phyloP scores from a whole-genome alignment of 2,329 filamentous ascomycete species.

The Aspergillus jensenii region DNA sequence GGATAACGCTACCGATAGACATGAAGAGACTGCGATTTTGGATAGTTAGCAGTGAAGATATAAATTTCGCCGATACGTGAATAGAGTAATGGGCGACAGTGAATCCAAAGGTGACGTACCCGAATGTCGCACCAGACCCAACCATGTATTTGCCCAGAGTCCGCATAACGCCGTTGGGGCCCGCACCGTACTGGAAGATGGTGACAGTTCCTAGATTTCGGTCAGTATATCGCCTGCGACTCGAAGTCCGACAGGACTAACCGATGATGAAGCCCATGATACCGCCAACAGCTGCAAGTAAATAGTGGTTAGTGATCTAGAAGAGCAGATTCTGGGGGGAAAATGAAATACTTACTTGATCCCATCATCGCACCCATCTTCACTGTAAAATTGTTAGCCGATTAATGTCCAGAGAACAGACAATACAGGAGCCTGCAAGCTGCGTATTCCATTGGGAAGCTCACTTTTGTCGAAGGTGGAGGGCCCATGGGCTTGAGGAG shows the following conservation, averaged over 20 bases:
- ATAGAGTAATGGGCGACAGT: background rate
- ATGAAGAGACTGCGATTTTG: conserved; percentile 75
- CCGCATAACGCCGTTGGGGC: conserved; percentile 88
- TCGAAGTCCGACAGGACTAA: conserved; percentile 43
- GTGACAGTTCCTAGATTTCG: conserved; percentile 72
- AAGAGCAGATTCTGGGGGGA: background rate
- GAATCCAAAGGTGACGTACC: conserved; percentile 58
- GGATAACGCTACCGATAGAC: conserved; percentile 95
- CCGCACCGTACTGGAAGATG: conserved; percentile 92
- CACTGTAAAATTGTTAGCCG: conserved; percentile 56
- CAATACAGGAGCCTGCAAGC: background rate
- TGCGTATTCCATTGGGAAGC: conserved; percentile 20
- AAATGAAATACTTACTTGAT: conserved; percentile 71
- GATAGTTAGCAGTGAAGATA: background rate
- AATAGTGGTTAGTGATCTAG: conserved; percentile 7
- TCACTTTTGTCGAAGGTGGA: conserved; percentile 71
- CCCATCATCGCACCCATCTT: conserved; percentile 99
- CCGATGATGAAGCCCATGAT: conserved; percentile 99
- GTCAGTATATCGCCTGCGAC: conserved; percentile 1
- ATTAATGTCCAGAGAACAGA: background rate
- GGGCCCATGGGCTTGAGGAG: conserved; percentile 55
- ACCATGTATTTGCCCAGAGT: conserved; percentile 97
- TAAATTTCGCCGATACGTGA: background rate
- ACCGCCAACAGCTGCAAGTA: conserved; percentile 73
- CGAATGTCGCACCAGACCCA: conserved; percentile 91